Evolutionary conservation across 2,329 filamentous ascomycete species (phyloP).

Genomic region (Pezicula neosporulosa): DNA sequence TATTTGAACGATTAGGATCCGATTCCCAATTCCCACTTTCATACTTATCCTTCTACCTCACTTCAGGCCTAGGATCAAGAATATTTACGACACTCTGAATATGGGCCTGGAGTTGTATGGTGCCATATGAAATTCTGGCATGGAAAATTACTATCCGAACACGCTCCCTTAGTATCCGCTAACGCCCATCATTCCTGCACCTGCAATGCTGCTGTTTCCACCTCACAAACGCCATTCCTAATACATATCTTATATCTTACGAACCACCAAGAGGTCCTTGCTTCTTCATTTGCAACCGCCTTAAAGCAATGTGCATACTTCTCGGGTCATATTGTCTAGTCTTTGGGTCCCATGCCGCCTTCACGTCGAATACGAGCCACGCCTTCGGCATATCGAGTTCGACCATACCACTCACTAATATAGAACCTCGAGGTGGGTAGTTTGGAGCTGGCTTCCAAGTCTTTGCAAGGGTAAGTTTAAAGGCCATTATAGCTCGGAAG

Average conservation of each 20-base stretch:
- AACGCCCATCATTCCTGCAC: conserved; percentile 1
- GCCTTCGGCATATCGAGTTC: conserved; percentile 45
- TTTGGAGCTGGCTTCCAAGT: conserved; percentile 43
- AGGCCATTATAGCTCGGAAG: conserved; percentile 20
- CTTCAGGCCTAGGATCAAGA: too few relatives aligned
- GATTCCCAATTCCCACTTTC: too few relatives aligned
- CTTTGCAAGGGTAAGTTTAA: conserved; percentile 27
- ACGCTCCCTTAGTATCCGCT: background rate
- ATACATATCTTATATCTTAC: background rate
- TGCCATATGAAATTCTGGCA: too few relatives aligned
- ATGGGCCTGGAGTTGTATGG: too few relatives aligned
- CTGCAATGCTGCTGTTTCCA: conserved; percentile 2
- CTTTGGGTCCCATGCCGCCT: conserved; percentile 54
- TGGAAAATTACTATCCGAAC: too few relatives aligned
- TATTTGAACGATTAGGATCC: too few relatives aligned
- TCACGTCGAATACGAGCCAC: conserved; percentile 47
- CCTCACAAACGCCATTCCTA: conserved; percentile 2
- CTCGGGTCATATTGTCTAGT: conserved; percentile 33
- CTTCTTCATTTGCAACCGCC: conserved; percentile 41
- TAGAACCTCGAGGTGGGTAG: conserved; percentile 46
- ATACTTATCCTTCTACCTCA: too few relatives aligned
- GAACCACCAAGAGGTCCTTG: conserved; percentile 22
- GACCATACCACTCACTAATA: conserved; percentile 51
- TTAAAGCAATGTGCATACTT: conserved; percentile 36
- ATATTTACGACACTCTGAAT: too few relatives aligned